phyloP scores from a whole-genome alignment of 2,329 filamentous ascomycete genomes.

The Alternaria burnsii region DNA sequence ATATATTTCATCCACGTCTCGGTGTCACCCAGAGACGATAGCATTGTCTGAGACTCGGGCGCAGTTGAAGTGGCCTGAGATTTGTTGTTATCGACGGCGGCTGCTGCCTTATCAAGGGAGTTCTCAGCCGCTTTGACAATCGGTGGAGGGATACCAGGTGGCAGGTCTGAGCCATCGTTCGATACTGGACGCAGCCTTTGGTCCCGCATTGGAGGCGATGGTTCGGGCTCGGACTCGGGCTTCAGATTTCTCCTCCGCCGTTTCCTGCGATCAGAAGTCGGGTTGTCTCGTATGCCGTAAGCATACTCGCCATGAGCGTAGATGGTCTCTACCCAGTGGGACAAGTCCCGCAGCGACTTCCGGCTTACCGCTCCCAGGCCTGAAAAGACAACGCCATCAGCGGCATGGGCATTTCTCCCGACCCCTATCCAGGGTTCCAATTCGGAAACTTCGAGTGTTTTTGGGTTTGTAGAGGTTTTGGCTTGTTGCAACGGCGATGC shows the following conservation, averaged over 20 bases:
- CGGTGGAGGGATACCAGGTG: conserved; percentile 57
- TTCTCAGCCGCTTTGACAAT: conserved; percentile 56
- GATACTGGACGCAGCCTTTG: conserved; percentile 14
- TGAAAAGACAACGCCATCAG: conserved; percentile 87
- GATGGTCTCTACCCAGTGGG: conserved; percentile 87
- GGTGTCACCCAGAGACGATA: conserved; percentile 54
- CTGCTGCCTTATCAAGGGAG: conserved; percentile 55
- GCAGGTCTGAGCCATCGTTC: conserved; percentile 14
- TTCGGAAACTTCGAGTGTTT: conserved; percentile 25
- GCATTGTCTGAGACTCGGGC: conserved; percentile 32
- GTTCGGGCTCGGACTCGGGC: conserved; percentile 12
- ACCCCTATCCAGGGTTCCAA: conserved; percentile 75
- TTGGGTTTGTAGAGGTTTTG: conserved; percentile 39
- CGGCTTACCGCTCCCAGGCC: conserved; percentile 78
- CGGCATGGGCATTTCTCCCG: conserved; percentile 70
- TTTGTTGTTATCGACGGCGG: conserved; percentile 40
- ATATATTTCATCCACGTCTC: conserved; percentile 61
- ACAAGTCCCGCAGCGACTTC: conserved; percentile 74
- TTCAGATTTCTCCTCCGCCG: conserved; percentile 51
- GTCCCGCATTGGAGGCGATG: conserved; percentile 9
- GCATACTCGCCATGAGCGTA: conserved; percentile 84
- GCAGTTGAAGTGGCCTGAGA: conserved; percentile 24
- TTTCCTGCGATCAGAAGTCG: conserved; percentile 69
- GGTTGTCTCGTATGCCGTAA: conserved; percentile 85
- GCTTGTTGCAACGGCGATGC: conserved; percentile 44